Conservation (phyloP, 139 green algal genomes). For the Limnomonas spitsbergensis region DNA sequence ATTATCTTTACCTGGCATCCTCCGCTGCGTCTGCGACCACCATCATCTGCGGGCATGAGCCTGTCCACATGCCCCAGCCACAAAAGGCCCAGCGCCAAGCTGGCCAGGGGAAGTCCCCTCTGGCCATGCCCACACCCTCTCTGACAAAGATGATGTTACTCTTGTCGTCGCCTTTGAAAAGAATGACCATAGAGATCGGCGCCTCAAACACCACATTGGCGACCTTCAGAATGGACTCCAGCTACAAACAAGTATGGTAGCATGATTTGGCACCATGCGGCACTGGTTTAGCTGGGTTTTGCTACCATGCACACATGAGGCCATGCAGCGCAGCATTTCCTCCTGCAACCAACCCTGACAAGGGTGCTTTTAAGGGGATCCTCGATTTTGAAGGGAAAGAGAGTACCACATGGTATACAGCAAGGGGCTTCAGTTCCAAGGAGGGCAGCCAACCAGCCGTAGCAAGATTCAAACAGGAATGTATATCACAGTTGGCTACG, state of each 20-base stretch:
- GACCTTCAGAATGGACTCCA: background rate
- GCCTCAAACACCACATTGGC: background rate
- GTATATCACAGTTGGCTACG: too few species aligned
- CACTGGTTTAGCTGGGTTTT: too few species aligned
- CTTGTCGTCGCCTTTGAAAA: background rate
- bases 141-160: background rate
- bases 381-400: too few species aligned
- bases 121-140: background rate
- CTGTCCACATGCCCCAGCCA: slow-evolving; percentile 52
- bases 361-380: too few species aligned
- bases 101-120: slow-evolving; percentile 37
- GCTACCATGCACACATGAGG: too few species aligned
- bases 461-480: too few species aligned
- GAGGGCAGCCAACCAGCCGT: too few species aligned
- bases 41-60: slow-evolving; percentile 37
- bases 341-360: too few species aligned
- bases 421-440: too few species aligned
- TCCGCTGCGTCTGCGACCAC: slow-evolving; percentile 45
- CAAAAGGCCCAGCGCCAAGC: slow-evolving; percentile 63
- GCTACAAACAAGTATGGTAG: background rate
- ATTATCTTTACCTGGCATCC: slow-evolving; percentile 25
- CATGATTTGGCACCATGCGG: background rate
- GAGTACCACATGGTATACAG: too few species aligned
- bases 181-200: background rate
- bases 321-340: too few species aligned